These are phyloP conservation scores for Glaciozyma martinii DNA, from an alignment of 768 basidiomycete genomes.

Conservation along the genomic window DNA sequence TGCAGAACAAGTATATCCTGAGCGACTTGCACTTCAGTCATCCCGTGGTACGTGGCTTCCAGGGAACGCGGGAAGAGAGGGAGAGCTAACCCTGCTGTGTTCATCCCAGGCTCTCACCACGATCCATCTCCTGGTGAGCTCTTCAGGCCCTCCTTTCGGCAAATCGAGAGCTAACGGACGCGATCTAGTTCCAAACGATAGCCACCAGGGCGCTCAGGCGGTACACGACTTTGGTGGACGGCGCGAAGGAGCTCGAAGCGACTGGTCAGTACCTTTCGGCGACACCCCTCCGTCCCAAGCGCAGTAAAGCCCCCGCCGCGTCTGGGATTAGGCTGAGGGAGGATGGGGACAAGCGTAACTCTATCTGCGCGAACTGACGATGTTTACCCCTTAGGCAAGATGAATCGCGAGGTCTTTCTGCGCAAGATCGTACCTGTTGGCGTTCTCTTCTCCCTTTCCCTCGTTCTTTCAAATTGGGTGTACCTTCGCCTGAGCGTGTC, in stretches of 20 bases:
- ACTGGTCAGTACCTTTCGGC: conserved; percentile 24
- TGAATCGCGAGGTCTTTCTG: conserved; percentile 68
- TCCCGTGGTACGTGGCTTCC: conserved; percentile 72
- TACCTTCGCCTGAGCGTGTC: conserved; percentile 64
- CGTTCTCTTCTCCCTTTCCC: conserved; percentile 54
- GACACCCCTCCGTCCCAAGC: too few relatives aligned
- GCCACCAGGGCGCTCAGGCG: conserved; percentile 77
- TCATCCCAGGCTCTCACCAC: conserved; percentile 23
- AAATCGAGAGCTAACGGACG: not conserved
- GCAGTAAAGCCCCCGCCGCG: too few relatives aligned
- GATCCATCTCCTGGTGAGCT: conserved; percentile 17
- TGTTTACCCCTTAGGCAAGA: conserved; percentile 46
- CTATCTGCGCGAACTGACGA: not conserved
- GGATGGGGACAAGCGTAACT: too few relatives aligned
- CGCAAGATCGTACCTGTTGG: conserved; percentile 81
- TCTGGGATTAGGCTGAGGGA: too few relatives aligned
- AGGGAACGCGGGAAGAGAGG: conserved; percentile 1
- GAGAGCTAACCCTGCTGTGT: not conserved
- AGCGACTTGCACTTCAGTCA: conserved; percentile 68
- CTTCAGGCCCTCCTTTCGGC: not conserved
- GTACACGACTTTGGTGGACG: conserved; percentile 70
- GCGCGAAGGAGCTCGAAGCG: conserved; percentile 50
- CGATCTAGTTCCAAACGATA: conserved; percentile 48
- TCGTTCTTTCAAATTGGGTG: conserved; percentile 82
- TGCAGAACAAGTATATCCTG: conserved; percentile 40